Base-by-base conservation (phyloP, 192 early-diverging fungal genomes). In the Umbelopsis vinacea region DNA sequence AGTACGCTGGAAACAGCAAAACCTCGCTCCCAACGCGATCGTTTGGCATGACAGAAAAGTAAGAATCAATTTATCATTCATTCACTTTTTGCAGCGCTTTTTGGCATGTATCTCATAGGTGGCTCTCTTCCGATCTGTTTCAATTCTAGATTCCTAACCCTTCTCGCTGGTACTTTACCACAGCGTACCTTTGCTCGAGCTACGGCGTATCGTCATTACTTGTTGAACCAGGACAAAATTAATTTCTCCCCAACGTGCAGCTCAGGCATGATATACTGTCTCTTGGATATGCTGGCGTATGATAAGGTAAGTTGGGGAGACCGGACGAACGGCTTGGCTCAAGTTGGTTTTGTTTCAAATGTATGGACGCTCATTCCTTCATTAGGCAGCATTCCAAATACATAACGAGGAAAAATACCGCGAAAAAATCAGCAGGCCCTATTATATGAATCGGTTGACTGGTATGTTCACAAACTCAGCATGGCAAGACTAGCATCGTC, bases 181-280 rank as follows among this genome's bases (percentile, higher is more conserved):
- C 57, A 29, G 57, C 57, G 57, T 14, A 29, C 26, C 2, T 37
- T 37, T 33, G 29, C 26, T 29, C 57, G 26, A 63, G 57, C 57
- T 5, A 37, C 17, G 15, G 57, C 57, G 0, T 63, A 63, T 63
- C 57, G 57, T 2, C 17, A 37, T 29, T 33, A 63, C 19, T 63
- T 63, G 57, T 29, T 37, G 14, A 17, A 2, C 17, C 17, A 17
- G 6, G 57, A 63, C 17, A 6, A 37, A 3, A 37, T 63, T 63
- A 12, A 3, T 2, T 63, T 63, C 26, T 63, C 57, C 10, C 15
- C 26, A 0, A 35, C 33, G 7, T 38, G 57, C 14, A 63, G 57
- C 57, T 63, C 57, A 3, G 57, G 57, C n/a, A 63, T 63, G 57
- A 63, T 63, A 17, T 63, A 37, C 17, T 63, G 57, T 35, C 33